phyloP scores from a whole-genome alignment of 192 early-diverging fungal genomes.

The Linnemannia schmuckeri region DNA sequence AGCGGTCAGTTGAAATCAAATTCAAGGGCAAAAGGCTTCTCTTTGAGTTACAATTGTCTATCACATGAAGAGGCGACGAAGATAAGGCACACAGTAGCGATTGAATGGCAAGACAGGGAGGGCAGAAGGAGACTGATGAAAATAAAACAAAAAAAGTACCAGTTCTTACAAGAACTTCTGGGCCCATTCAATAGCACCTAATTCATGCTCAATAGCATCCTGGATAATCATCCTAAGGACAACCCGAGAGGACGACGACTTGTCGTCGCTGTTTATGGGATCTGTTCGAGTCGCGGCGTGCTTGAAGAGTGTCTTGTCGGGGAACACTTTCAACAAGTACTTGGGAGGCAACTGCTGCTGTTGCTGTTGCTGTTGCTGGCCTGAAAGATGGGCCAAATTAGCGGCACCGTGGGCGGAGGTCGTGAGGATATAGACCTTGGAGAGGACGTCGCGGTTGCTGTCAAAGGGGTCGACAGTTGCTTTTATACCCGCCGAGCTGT shows the following conservation, averaged over 20 bases:
- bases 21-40: no score
- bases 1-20: no score
- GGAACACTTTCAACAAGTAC: conserved; percentile 26
- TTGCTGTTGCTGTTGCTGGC: neutral
- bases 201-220: conserved; percentile 30
- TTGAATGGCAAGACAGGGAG: neutral
- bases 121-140: neutral
- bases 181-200: conserved; percentile 33
- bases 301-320: neutral
- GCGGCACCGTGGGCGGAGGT: neutral
- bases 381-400: neutral
- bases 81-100: neutral
- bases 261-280: neutral
- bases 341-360: neutral
- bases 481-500: neutral
- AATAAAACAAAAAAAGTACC: conserved; percentile 1
- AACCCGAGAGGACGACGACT: neutral
- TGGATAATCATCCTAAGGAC: conserved; percentile 10
- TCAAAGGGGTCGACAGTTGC: neutral
- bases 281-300: neutral
- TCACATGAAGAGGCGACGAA: neutral
- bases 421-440: conserved; percentile 17
- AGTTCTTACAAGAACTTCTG: conserved; percentile 4
- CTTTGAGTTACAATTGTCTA: neutral
- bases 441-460: conserved; percentile 9